Conservation (phyloP, 2,329 filamentous ascomycete species). For the Dothidotthia symphoricarpi region DNA sequence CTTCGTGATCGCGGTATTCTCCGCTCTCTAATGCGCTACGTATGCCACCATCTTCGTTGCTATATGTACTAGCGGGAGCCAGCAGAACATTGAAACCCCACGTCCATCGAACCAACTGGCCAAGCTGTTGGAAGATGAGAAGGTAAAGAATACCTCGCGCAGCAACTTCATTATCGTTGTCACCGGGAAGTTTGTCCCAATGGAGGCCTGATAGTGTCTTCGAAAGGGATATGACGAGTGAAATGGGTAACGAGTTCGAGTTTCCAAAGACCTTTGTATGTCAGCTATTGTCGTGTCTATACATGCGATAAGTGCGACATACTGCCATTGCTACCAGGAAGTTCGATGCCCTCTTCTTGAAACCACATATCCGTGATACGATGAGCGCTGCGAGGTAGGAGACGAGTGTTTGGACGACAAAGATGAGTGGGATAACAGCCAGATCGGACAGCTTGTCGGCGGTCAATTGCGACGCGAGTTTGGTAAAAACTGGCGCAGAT, state of each 20-base stretch:
- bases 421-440: conserved; percentile 93
- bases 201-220: conserved; percentile 89
- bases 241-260: conserved; percentile 96
- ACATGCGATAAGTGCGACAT: conserved; percentile 28
- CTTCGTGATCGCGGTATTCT: conserved; percentile 54
- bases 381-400: conserved; percentile 74
- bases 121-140: conserved; percentile 95
- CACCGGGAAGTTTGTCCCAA: conserved; percentile 86
- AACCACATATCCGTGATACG: conserved; percentile 73
- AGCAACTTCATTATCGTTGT: conserved; percentile 92
- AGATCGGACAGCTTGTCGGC: conserved; percentile 87
- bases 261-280: conserved; percentile 77
- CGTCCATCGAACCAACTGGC: conserved; percentile 92
- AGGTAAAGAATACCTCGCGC: conserved; percentile 93
- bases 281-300: conserved; percentile 11
- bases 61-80: conserved; percentile 75
- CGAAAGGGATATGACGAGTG: conserved; percentile 87
- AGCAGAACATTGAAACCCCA: conserved; percentile 96
- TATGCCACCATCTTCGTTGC: conserved; percentile 56
- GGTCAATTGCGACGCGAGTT: conserved; percentile 90
- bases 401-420: conserved; percentile 79
- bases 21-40: conserved; percentile 48
- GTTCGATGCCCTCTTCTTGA: conserved; percentile 82
- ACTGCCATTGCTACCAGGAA: conserved; percentile 95
- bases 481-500: conserved; percentile 74